Percentiles rank a stretch among this genome's conserved stretches.
Conservation (phyloP, 352 stramenopile genomes). For the Achlya hypogyna region DNA sequence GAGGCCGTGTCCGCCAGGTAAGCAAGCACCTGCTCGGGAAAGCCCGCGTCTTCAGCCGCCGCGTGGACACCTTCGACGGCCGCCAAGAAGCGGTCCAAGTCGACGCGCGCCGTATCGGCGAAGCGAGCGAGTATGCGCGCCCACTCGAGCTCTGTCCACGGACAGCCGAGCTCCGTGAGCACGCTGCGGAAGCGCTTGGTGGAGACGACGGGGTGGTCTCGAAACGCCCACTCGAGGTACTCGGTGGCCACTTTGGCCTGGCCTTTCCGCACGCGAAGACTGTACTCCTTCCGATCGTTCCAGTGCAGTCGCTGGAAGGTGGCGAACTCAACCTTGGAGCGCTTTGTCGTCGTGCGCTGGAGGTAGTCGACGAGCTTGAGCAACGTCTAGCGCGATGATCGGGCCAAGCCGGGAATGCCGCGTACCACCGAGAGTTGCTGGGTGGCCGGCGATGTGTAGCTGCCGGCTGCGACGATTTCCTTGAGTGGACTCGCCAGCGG, state of each 20-base stretch:
- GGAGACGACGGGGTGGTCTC: conserved; percentile 24
- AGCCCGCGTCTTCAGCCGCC: conserved; percentile 18
- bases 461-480: neutral
- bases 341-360: neutral
- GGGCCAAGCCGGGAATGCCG: conserved; percentile 17
- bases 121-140: conserved; percentile 28
- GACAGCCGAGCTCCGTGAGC: conserved; percentile 33
- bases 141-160: neutral
- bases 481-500: neutral
- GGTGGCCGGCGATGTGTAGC: neutral
- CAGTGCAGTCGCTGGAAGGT: neutral
- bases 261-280: conserved; percentile 6
- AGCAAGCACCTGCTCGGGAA: neutral
- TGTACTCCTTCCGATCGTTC: neutral
- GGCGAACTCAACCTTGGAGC: conserved; percentile 5
- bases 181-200: conserved; percentile 34
- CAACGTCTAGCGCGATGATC: conserved; percentile 38
- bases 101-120: neutral
- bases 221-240: conserved; percentile 22
- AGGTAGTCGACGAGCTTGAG: conserved; percentile 23
- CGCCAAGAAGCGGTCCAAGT: conserved; percentile 8
- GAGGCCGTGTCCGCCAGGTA: neutral
- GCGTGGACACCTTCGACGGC: conserved; percentile 19
- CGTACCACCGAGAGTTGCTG: conserved; percentile 11
- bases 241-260: conserved; percentile 6